phyloP scores from a whole-genome alignment of 805 yeast genomes.

The Yarrowia alimentaria region DNA sequence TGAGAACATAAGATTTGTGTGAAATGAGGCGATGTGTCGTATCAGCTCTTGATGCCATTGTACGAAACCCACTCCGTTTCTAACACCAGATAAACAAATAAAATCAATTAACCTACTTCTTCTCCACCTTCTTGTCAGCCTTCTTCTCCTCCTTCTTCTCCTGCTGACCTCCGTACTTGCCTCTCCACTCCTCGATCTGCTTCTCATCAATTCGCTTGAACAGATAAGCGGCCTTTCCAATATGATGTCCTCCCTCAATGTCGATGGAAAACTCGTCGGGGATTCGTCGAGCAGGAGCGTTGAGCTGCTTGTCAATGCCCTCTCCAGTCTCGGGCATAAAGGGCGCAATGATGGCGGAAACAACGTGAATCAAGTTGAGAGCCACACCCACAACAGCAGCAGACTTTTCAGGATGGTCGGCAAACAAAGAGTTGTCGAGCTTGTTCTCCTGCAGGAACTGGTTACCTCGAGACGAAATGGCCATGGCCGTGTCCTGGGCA shows the following conservation, averaged over 20 bases:
- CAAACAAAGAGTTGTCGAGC: constrained; percentile 81
- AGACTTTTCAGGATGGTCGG: constrained; percentile 70
- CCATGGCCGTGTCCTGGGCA: constrained; percentile 90
- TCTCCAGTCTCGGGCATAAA: constrained; percentile 82
- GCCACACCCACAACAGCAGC: constrained; percentile 94
- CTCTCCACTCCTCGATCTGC: constrained; percentile 83
- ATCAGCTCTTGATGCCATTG: no score
- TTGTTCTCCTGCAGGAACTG: constrained; percentile 94
- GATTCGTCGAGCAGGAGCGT: constrained; percentile 75
- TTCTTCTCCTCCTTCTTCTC: no score
- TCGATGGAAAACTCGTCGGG: constrained; percentile 71
- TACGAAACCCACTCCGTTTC: no score
- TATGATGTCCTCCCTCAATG: constrained; percentile 76
- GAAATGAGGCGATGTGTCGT: no score
- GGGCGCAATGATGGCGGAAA: constrained; percentile 81
- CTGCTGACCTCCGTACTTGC: constrained; percentile 68
- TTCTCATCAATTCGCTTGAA: constrained; percentile 89
- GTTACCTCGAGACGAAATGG: constrained; percentile 88
- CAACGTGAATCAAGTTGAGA: constrained; percentile 78
- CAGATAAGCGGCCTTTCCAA: constrained; percentile 87
- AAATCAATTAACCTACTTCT: no score
- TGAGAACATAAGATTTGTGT: no score
- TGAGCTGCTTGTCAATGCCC: constrained; percentile 72
- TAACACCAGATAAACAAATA: no score
- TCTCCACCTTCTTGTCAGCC: no score